Evolutionary conservation across 345 rosid species (phyloP).

Genomic region (Pistacia vera): DNA sequence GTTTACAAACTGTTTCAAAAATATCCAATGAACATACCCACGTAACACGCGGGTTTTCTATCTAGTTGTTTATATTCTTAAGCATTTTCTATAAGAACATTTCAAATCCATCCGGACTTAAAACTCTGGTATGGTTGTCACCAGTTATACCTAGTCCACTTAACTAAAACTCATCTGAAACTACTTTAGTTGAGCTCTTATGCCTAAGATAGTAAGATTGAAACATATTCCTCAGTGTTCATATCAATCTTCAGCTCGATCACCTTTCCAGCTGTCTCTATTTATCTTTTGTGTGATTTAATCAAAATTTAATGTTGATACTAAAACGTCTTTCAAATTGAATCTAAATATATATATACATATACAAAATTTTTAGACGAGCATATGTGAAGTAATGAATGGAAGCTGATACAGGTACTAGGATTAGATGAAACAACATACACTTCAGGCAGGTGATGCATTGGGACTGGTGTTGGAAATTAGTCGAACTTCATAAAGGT

Average conservation of each 20-base stretch:
- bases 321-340: neutral
- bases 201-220: too few relatives aligned
- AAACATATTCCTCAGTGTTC: neutral
- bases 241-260: neutral
- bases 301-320: slow-evolving; percentile 1
- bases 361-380: slow-evolving; percentile 15
- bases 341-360: slow-evolving; percentile 15
- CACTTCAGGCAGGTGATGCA: slow-evolving; percentile 42
- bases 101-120: too few relatives aligned
- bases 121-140: too few relatives aligned
- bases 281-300: neutral
- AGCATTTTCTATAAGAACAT: too few relatives aligned
- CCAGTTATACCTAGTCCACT: too few relatives aligned
- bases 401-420: slow-evolving; percentile 10
- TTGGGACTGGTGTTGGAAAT: slow-evolving; percentile 55
- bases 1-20: too few relatives aligned
- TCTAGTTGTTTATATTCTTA: too few relatives aligned
- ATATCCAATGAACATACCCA: too few relatives aligned
- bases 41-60: too few relatives aligned
- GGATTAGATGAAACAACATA: slow-evolving; percentile 8
- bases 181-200: too few relatives aligned
- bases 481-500: slow-evolving; percentile 74
- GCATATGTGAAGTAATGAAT: neutral
- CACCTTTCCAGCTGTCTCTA: neutral
- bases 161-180: too few relatives aligned